Evolutionary conservation across 345 rosid species (phyloP), one percentile per base, ranked within the genome.

Genomic region (Microthlaspi erraticum): DNA sequence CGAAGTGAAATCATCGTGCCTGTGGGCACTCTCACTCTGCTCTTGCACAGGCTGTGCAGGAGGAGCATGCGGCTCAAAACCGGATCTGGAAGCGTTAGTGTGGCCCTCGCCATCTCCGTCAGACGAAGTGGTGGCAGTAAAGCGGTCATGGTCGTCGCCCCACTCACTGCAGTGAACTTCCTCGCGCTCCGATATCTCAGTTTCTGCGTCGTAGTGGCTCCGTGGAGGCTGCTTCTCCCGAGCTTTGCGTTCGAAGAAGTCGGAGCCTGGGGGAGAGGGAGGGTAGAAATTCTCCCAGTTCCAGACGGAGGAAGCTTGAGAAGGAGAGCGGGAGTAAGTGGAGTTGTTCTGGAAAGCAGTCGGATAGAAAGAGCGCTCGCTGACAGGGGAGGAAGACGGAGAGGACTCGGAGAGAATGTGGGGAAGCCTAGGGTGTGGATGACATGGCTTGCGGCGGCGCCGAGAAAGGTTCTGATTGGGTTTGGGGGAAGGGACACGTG

Each of bases 161-260:
- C 97, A 93, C 19, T 90, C 96, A 66, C 98, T 93, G 81, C 96
- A 93, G 70, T 84, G 96, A 41, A 93, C 98, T 78, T 93, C 98
- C 81, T 93, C 98, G 70, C 88, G 83, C 70, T 83, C 92, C 20
- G 96, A 87, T 58, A 74, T 83, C 64, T 85, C 87, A 12, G 92
- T 80, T 53, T 80, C 87, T 0, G 75, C 63, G 46, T 78, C 81
- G 72, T 38, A 38, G 65, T 64, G 51, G 64, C 74, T 78, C 1
- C 58, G 78, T 7, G 39, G 70, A 49, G 14, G 59, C n/a, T 49
- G 67, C 31, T 50, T 66, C 5, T 69, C 68, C 10, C 68, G 86
- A 32, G 76, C 73, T 66, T 81, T 86, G 18, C 57, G 83, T 8
- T 84, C 73, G 77, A 88, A 90, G 83, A 70, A 90, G 44, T 90